These are phyloP conservation scores for Colletotrichum higginsianum DNA, from an alignment of 2,329 filamentous ascomycete species.

Conservation along the genomic window DNA sequence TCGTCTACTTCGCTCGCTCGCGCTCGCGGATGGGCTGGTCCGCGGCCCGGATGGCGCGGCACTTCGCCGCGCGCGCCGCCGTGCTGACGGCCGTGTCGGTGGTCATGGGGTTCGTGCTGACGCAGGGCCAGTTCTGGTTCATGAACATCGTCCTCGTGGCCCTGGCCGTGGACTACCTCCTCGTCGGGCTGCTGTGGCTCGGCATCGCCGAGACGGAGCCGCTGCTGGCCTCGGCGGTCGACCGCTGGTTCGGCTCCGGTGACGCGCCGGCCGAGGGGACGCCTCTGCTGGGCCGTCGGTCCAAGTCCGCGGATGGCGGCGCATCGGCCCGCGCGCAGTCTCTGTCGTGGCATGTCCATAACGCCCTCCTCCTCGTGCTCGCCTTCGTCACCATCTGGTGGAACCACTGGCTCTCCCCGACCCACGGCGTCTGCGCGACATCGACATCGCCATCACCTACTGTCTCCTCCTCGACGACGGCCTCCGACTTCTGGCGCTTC, in stretches of 20 bases:
- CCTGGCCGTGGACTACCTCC: constrained; percentile 61
- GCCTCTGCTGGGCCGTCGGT: constrained; percentile 48
- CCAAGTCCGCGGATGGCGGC: constrained; percentile 17
- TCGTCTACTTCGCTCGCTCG: constrained; percentile 61
- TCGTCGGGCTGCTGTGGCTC: constrained; percentile 60
- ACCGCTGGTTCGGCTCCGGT: constrained; percentile 40
- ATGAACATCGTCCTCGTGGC: constrained; percentile 61
- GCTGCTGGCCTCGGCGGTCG: constrained; percentile 48
- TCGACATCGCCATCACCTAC: constrained; percentile 12
- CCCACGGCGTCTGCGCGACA: constrained; percentile 54
- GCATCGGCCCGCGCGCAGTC: constrained; percentile 30
- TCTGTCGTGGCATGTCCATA: constrained; percentile 60
- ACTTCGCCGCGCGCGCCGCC: constrained; percentile 56
- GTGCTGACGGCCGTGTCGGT: constrained; percentile 54
- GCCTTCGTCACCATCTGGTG: constrained; percentile 59
- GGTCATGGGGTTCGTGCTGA: constrained; percentile 51
- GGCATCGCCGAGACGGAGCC: constrained; percentile 53
- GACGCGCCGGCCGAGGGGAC: constrained; percentile 45
- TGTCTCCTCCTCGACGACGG: constrained; percentile 23
- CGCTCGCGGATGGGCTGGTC: constrained; percentile 58
- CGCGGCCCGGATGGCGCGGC: constrained; percentile 50
- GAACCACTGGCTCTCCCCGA: constrained; percentile 62
- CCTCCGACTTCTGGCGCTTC: constrained; percentile 50
- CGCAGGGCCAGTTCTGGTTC: constrained; percentile 56
- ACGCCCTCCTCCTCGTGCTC: constrained; percentile 53